Evolutionary conservation across 1,284 basidiomycete genomes (phyloP), one percentile per base, ranked within the genome.

Genomic region (Paramarasmius palmivorus): DNA sequence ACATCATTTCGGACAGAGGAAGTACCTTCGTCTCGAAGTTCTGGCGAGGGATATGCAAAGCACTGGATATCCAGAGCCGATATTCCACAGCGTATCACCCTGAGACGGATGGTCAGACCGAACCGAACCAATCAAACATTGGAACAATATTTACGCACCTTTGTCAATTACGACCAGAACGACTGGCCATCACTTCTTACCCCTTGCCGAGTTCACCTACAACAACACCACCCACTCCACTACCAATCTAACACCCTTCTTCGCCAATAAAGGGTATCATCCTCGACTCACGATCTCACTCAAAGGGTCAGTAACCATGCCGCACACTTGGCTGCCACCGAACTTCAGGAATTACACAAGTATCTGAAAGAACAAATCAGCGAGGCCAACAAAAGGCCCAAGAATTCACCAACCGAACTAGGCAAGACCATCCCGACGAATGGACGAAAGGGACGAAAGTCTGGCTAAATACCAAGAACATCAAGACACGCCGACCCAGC

Each of bases 11-110:
- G 3, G 37, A 41, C 14, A 4, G 50, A 34, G 56, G 54, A 1
- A 14, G 41, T 7, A 15, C 44, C 12, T 58, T 58, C 37, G 54
- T 53, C 2, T 55, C 54, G 2, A 37, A 41, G 7, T 58, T 58
- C 36, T 55, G 39, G 34, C 32, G 25, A 19, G 9, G 29, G 4
- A 49, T 57, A 1, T 53, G 42, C 37, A 14, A 32, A 26, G 7
- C 22, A 3, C 38, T 53, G 2, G 41, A 44, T 1, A 50, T 52
- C 20, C 7, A 32, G 19, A 9, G n/a, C 22, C 23, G 48, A 25
- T 17, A 54, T 2, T 54, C 55, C 4, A 51, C 54, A 2, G 51
- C 41, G 1, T 48, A 55, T 42, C 49, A 37, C 38, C 49, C 49
- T 8, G 34, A 51, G 22, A 51, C 49, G 3, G 49, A 51, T 26